These are phyloP conservation scores for Nothophaeocryptopus gaeumannii DNA, from an alignment of 2,329 filamentous ascomycete species.

Conservation along the genomic window DNA sequence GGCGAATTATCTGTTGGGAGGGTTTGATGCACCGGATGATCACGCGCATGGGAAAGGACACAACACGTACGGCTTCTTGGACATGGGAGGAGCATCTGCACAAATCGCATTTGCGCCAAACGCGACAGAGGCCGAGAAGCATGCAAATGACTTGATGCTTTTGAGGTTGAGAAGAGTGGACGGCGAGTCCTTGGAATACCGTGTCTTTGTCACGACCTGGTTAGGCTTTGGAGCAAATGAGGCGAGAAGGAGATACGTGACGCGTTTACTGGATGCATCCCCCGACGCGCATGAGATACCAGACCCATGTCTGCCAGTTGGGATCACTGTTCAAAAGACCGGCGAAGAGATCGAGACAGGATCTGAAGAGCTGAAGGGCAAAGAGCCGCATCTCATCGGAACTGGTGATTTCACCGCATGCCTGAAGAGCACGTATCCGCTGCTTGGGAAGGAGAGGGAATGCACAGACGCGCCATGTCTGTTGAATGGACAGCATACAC, in stretches of 20 bases:
- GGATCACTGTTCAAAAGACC: slow-evolving; percentile 69
- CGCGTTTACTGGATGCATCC: slow-evolving; percentile 67
- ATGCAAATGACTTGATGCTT: slow-evolving; percentile 83
- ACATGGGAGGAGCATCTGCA: slow-evolving; percentile 97
- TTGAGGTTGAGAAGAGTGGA: slow-evolving; percentile 80
- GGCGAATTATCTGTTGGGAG: slow-evolving; percentile 89
- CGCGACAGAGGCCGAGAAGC: slow-evolving; percentile 80
- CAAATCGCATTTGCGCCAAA: slow-evolving; percentile 98
- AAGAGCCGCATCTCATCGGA: slow-evolving; percentile 64
- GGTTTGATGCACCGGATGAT: slow-evolving; percentile 73
- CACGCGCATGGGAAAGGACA: slow-evolving; percentile 83
- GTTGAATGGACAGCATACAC: slow-evolving; percentile 85
- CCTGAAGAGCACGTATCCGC: slow-evolving; percentile 73
- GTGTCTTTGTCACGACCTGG: slow-evolving; percentile 94
- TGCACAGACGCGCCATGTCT: slow-evolving; percentile 83
- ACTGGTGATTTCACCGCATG: slow-evolving; percentile 88
- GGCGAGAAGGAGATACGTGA: slow-evolving; percentile 80
- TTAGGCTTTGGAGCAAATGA: slow-evolving; percentile 96
- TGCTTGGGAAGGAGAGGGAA: slow-evolving; percentile 83
- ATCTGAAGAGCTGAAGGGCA: slow-evolving; percentile 41
- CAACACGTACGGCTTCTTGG: slow-evolving; percentile 93
- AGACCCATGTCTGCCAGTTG: slow-evolving; percentile 85
- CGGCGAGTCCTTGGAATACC: slow-evolving; percentile 74
- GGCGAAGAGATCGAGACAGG: slow-evolving; percentile 57
- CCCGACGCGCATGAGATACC: slow-evolving; percentile 70